Evolutionary conservation across 352 stramenopile species (phyloP).

Genomic region (Phytophthora tentaculata): DNA sequence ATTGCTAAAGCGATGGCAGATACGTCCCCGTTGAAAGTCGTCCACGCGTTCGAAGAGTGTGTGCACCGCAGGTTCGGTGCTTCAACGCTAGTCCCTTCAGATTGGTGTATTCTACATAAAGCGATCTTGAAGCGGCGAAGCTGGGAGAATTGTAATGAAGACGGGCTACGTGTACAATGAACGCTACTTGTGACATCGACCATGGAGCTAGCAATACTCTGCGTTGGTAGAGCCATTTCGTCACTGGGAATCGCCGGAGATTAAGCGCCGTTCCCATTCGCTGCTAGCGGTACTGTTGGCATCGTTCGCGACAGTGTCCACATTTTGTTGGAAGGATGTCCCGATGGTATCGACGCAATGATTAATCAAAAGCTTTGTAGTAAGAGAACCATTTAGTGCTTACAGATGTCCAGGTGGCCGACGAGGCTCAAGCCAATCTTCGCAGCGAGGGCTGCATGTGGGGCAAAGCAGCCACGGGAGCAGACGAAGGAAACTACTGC

Average conservation of each 20-base stretch:
- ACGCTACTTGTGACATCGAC: constrained; percentile 78
- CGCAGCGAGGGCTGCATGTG: no score
- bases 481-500: no score
- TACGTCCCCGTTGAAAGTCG: background rate
- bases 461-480: no score
- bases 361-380: no score
- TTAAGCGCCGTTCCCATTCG: constrained; percentile 82
- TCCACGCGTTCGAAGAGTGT: no score
- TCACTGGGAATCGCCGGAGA: constrained; percentile 84
- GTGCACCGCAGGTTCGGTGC: background rate
- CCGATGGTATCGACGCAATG: no score
- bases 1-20: background rate
- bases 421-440: no score
- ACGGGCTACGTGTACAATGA: constrained; percentile 85
- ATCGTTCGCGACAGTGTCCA: no score
- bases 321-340: no score
- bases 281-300: constrained; percentile 80
- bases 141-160: constrained; percentile 16
- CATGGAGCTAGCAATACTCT: constrained; percentile 63
- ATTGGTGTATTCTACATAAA: no score
- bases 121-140: constrained; percentile 12
- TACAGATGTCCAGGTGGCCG: no score
- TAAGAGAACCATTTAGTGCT: no score
- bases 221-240: constrained; percentile 62
- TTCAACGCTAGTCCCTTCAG: background rate